Evolutionary conservation across 2,329 filamentous ascomycete genomes (phyloP).

Genomic region (Colletotrichum lentis): DNA sequence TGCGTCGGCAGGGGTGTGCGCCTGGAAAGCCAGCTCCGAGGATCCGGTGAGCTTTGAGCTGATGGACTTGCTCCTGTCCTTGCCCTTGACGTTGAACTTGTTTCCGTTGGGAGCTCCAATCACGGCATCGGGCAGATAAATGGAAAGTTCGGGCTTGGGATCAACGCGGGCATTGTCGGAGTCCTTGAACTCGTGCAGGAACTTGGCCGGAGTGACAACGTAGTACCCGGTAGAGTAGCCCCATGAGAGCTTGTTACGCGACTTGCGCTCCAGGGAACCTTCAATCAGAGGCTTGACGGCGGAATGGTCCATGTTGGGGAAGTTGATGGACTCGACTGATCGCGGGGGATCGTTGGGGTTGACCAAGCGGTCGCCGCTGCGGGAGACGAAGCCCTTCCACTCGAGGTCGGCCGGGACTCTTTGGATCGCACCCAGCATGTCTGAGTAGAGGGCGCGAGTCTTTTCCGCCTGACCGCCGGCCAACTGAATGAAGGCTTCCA

Average conservation of each 20-base stretch:
- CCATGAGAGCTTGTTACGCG: slow-evolving; percentile 80
- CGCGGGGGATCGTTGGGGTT: slow-evolving; percentile 79
- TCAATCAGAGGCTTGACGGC: slow-evolving; percentile 85
- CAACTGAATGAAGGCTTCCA: slow-evolving; percentile 84
- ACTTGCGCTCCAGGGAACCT: slow-evolving; percentile 89
- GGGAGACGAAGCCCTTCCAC: slow-evolving; percentile 83
- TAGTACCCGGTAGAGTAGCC: slow-evolving; percentile 86
- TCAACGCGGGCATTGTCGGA: slow-evolving; percentile 77
- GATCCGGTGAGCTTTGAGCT: slow-evolving; percentile 81
- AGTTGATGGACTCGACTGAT: slow-evolving; percentile 75
- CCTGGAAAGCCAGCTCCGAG: slow-evolving; percentile 87
- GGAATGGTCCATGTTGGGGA: slow-evolving; percentile 87
- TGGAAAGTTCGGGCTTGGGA: slow-evolving; percentile 82
- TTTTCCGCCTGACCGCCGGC: slow-evolving; percentile 83
- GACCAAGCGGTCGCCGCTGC: slow-evolving; percentile 76
- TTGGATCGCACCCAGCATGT: slow-evolving; percentile 81
- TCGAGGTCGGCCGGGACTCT: slow-evolving; percentile 85
- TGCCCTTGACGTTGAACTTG: slow-evolving; percentile 96
- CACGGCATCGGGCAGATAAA: slow-evolving; percentile 90
- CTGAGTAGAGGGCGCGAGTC: slow-evolving; percentile 79
- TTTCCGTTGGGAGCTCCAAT: slow-evolving; percentile 76
- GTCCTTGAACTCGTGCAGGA: slow-evolving; percentile 95
- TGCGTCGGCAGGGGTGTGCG: slow-evolving; percentile 80
- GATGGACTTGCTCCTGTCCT: slow-evolving; percentile 83
- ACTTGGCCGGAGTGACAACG: slow-evolving; percentile 86